phyloP scores from a whole-genome alignment of 768 basidiomycete genomes.

The Mycena metata region DNA sequence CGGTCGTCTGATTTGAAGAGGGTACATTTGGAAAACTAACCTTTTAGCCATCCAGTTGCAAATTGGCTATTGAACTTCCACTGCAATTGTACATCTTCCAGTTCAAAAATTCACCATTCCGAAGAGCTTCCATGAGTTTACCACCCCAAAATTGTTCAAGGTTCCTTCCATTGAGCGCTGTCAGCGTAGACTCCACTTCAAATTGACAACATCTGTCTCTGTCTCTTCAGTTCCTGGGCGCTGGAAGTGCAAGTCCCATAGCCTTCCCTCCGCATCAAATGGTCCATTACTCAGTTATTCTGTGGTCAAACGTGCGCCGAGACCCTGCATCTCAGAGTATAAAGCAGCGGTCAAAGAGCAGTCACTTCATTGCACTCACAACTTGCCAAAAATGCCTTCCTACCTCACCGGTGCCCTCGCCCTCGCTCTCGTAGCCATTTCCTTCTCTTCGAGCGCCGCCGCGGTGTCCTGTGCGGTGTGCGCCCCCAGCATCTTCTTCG shows the following conservation, averaged over 20 bases:
- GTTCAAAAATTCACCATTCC: too few species aligned
- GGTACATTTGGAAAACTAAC: too few species aligned
- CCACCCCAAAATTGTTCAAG: too few species aligned
- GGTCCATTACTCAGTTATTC: background rate
- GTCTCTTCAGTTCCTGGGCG: too few species aligned
- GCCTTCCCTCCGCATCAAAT: background rate
- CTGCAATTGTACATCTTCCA: too few species aligned
- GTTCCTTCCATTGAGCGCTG: too few species aligned
- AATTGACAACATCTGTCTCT: background rate
- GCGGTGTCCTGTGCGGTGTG: constrained; percentile 34
- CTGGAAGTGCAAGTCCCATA: background rate
- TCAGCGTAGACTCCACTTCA: too few species aligned
- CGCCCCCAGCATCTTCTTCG: constrained; percentile 29
- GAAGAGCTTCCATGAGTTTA: too few species aligned
- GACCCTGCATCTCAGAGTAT: constrained; percentile 9
- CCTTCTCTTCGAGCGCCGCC: constrained; percentile 17
- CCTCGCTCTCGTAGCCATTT: constrained; percentile 7
- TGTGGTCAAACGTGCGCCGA: background rate
- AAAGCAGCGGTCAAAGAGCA: background rate
- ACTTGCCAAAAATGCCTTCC: constrained; percentile 3
- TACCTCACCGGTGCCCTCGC: constrained; percentile 14
- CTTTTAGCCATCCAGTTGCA: too few species aligned
- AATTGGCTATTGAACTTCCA: too few species aligned
- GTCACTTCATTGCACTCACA: background rate
- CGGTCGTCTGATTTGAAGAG: too few species aligned